phyloP scores from a whole-genome alignment of 2,329 filamentous ascomycete genomes.

The Dactylonectria macrodidyma region DNA sequence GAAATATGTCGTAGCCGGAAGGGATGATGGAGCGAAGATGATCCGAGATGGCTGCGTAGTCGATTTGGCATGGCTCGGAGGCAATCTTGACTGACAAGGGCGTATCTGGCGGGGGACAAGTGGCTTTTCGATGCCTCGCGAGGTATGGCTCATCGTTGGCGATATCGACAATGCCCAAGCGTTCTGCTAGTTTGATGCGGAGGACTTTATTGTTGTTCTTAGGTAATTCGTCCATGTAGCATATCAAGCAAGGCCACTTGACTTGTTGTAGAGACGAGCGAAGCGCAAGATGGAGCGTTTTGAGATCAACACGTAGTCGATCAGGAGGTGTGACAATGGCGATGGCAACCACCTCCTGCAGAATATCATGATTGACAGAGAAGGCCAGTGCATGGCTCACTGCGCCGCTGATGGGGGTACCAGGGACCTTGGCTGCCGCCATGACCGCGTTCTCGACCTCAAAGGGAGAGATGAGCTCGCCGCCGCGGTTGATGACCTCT shows the following conservation, averaged over 20 bases:
- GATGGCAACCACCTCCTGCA: conserved; percentile 70
- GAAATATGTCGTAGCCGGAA: no score
- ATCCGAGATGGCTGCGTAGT: no score
- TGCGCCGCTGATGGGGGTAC: conserved; percentile 61
- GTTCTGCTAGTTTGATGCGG: conserved; percentile 66
- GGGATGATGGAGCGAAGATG: conserved; percentile 44
- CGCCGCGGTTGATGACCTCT: conserved; percentile 71
- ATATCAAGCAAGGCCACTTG: conserved; percentile 66
- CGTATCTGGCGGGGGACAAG: conserved; percentile 64
- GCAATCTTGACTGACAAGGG: conserved; percentile 59
- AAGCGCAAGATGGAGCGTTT: conserved; percentile 62
- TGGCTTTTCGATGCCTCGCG: conserved; percentile 64
- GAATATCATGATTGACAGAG: conserved; percentile 65
- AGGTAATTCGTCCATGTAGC: conserved; percentile 69
- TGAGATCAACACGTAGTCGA: conserved; percentile 62
- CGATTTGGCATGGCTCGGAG: conserved; percentile 52
- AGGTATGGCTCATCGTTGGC: conserved; percentile 61
- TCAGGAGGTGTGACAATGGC: conserved; percentile 64
- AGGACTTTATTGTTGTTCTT: conserved; percentile 71
- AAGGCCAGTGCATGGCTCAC: conserved; percentile 67
- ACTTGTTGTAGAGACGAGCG: conserved; percentile 64
- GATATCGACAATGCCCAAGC: conserved; percentile 61
- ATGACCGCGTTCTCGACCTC: conserved; percentile 72
- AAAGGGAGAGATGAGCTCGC: conserved; percentile 72
- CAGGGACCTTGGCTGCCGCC: conserved; percentile 58